These are phyloP conservation scores for Diaporthe humulicola DNA, from an alignment of 2,329 filamentous ascomycete genomes.

Conservation along the genomic window DNA sequence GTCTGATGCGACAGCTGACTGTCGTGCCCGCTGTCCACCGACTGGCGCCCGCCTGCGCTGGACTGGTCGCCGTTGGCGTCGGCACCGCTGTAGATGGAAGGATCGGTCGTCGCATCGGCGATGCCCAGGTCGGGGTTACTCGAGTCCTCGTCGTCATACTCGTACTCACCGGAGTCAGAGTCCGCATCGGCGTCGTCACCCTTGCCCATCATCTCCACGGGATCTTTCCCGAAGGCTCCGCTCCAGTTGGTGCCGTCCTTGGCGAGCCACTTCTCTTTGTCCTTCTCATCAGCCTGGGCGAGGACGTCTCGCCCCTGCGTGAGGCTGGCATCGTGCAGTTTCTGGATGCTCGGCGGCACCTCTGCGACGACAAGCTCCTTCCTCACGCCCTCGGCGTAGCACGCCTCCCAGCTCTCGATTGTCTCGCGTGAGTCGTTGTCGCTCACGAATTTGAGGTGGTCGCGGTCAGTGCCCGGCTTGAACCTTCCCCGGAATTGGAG, in stretches of 20 bases:
- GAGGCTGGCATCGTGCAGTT: slow-evolving; percentile 85
- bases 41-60: slow-evolving; percentile 38
- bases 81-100: slow-evolving; percentile 4
- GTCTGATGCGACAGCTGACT: slow-evolving; percentile 30
- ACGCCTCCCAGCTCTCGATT: slow-evolving; percentile 94
- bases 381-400: slow-evolving; percentile 87
- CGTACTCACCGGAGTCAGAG: slow-evolving; percentile 49
- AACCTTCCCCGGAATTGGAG: slow-evolving; percentile 85
- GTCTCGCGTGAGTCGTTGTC: slow-evolving; percentile 94
- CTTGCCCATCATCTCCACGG: slow-evolving; percentile 60
- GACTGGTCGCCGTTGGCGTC: slow-evolving; percentile 9
- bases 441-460: slow-evolving; percentile 84
- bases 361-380: slow-evolving; percentile 77
- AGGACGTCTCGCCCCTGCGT: slow-evolving; percentile 85
- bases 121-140: slow-evolving; percentile 69
- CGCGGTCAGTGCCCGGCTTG: slow-evolving; percentile 89
- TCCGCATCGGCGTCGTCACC: slow-evolving; percentile 48
- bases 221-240: slow-evolving; percentile 86
- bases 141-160: slow-evolving; percentile 56
- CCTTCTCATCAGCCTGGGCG: slow-evolving; percentile 77
- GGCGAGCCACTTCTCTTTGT: slow-evolving; percentile 82
- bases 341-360: slow-evolving; percentile 78
- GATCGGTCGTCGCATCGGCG: slow-evolving; percentile 62
- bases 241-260: slow-evolving; percentile 89
- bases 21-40: slow-evolving; percentile 43